Base-by-base conservation (phyloP, 2,329 filamentous ascomycete species). In the Apiospora koreana region DNA sequence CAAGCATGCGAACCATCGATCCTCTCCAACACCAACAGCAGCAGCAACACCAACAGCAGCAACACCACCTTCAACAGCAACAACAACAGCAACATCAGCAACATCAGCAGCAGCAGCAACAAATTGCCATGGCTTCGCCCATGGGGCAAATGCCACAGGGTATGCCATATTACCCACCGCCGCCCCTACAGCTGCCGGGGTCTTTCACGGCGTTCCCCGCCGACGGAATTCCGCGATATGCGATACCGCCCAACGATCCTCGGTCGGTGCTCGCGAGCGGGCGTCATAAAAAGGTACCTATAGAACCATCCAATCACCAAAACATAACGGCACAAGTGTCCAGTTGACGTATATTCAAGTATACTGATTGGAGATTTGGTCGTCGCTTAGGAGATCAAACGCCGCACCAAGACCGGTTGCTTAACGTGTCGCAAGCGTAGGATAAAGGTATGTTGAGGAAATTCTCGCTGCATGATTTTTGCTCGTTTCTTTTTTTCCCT, bases 331-430 rank as follows among this genome's bases (percentile, higher is more conserved):
- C 67, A 69, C 72, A 65, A 76, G 77, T 79, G 74, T 79, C 77
- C 46, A 65, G 72, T 71, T 73, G 69, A 71, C 68, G 54, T 23
- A 45, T 43, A 72, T 72, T 70, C 70, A 69, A 72, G 70, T 65
- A 73, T 73, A 70, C 69, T 66, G 54, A 62, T 62, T 62, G 54
- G 54, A 21, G 28, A 62, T 62, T 62, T 38, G 54, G 54, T 62
- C 28, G 54, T 62, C 54, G 54, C 74, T 75, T 78, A 90, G 88
- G 88, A 90, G 78, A 90, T 90, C 76, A 90, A 89, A 79, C 85
- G 88, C 72, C 85, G 88, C 75, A 90, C 88, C 65, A 90, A 90
- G 79, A 90, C 88, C 1, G 88, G 88, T n/a, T 90, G 88, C 74
- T 79, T 90, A 78, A 90, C 88, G 62, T 90, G 88, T 79, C 86